Evolutionary conservation across 495 filamentous ascomycete species (phyloP).

Genomic region (Neurospora sp.): DNA sequence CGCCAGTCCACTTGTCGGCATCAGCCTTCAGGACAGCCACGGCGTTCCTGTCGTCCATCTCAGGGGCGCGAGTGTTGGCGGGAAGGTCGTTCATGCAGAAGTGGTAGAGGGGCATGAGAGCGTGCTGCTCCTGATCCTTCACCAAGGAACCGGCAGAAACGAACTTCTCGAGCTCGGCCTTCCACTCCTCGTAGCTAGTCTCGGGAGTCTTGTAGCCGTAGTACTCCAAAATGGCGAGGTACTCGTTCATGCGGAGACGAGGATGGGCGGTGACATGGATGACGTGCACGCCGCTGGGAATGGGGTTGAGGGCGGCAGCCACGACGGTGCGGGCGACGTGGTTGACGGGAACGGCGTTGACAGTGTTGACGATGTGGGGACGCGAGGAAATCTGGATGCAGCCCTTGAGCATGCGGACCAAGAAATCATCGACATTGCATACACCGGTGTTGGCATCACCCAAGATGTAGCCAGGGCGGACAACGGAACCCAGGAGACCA

Average conservation of each 20-base stretch:
- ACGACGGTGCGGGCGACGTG: slow-evolving; percentile 74
- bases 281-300: slow-evolving; percentile 48
- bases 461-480: slow-evolving; percentile 80
- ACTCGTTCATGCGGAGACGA: slow-evolving; percentile 69
- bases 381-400: slow-evolving; percentile 67
- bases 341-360: slow-evolving; percentile 85
- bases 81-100: slow-evolving; percentile 76
- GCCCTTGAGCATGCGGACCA: slow-evolving; percentile 81
- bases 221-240: slow-evolving; percentile 55
- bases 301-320: slow-evolving; percentile 56
- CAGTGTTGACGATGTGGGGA: slow-evolving; percentile 74
- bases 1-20: slow-evolving; percentile 46
- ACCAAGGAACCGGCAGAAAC: slow-evolving; percentile 42
- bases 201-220: slow-evolving; percentile 72
- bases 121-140: slow-evolving; percentile 54
- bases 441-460: slow-evolving; percentile 66
- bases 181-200: slow-evolving; percentile 52
- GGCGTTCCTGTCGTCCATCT: slow-evolving; percentile 70
- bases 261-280: slow-evolving; percentile 63
- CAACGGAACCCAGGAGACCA: slow-evolving; percentile 64
- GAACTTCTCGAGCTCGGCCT: slow-evolving; percentile 48
- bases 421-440: slow-evolving; percentile 84
- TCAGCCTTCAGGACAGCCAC: slow-evolving; percentile 51
- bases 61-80: slow-evolving; percentile 64
- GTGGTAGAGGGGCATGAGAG: slow-evolving; percentile 79